A percentile compares a stretch with the other conserved stretches of the same genome.
Conservation (phyloP, 257 asterid genomes). For the Voacanga thouarsii region DNA sequence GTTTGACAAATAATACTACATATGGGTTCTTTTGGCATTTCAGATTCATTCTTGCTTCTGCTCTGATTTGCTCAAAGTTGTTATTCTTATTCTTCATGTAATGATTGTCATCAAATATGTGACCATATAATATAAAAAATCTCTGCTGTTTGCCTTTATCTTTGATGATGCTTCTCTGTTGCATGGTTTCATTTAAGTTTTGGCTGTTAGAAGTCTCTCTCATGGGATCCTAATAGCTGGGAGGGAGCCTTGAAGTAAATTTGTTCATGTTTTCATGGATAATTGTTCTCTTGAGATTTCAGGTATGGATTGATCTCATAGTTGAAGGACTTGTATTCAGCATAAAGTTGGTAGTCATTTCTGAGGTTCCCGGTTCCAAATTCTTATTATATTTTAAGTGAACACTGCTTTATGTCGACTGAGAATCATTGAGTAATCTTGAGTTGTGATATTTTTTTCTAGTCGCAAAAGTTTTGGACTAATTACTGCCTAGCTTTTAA, state of each 20-base stretch:
- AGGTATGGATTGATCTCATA: background rate
- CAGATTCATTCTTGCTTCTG: background rate
- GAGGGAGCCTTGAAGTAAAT: background rate
- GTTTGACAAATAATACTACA: conserved; percentile 32
- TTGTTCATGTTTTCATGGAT: background rate
- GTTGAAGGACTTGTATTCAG: background rate
- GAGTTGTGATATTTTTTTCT: background rate
- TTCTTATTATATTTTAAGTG: background rate
- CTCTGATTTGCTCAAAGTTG: background rate
- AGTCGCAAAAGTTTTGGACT: no score
- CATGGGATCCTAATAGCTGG: background rate
- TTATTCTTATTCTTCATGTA: background rate
- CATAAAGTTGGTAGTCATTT: background rate
- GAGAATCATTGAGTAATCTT: background rate
- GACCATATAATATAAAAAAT: background rate
- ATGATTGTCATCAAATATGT: background rate
- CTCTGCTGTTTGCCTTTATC: background rate
- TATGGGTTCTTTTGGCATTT: background rate
- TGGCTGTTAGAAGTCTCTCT: background rate
- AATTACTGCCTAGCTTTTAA: background rate
- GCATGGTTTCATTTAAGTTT: background rate
- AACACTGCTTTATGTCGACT: background rate
- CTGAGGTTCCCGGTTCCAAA: background rate
- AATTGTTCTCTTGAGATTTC: background rate
- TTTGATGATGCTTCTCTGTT: background rate